Evolutionary conservation across 2,329 filamentous ascomycete genomes (phyloP), one percentile per base, ranked within the genome.

Genomic region (Hirsutella rhossiliensis): DNA sequence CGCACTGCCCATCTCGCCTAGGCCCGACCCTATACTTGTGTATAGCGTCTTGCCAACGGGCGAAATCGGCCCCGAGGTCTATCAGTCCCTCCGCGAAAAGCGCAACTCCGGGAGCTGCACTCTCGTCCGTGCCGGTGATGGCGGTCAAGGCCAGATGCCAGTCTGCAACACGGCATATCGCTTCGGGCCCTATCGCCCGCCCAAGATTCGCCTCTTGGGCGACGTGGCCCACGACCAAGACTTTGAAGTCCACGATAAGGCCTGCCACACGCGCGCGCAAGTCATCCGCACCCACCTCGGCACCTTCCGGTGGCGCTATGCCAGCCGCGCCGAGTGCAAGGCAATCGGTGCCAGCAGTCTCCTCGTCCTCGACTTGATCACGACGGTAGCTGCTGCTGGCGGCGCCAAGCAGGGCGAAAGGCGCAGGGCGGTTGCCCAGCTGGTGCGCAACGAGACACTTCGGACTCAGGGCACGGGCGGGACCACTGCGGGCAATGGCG

Each of bases 271-370:
- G 13, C 69, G 75, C 29, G 60, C 67, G 2, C 62, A 66, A 29
- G 53, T 50, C 8, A 71, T 80, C 50, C 57, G 60, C 36, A 69
- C 70, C 11, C 66, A 66, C 11, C 60, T 69, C 32, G 75, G 73
- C 15, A 64, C 58, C 1, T 76, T 77, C 45, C 64, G 69, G 47
- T 81, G 78, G 77, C 65, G 67, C 12, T 80, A 81, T 54, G 67
- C 66, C 15, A 55, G 59, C n/a, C 61, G 61, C 7, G 56, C 58
- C 8, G 71, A 76, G 64, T 71, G 58, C 54, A 66, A 56, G 41
- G 69, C 50, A 45, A 61, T 45, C n/a, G 60, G 62, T 38, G 58
- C 61, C 5, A 54, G 62, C 57, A 69, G 53, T 58, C 64, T 67
- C 42, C 56, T 82, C 27, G 55, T 81, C 6, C 60, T 81, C 11